Conservation (phyloP, 805 yeast species). For the Jamesozyma lodderae region DNA sequence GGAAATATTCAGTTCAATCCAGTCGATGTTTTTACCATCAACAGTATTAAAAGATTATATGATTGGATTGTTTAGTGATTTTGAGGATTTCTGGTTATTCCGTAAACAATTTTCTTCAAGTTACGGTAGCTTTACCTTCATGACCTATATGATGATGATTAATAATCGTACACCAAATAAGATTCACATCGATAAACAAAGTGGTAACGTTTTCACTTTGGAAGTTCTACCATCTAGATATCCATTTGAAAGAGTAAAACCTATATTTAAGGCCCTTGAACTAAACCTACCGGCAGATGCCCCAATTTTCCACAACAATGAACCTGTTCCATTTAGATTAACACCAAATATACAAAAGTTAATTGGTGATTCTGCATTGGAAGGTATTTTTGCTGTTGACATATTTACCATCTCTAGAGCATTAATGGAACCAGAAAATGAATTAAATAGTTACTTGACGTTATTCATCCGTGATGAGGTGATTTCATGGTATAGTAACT, state of each 20-base stretch:
- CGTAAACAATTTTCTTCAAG: conserved; percentile 91
- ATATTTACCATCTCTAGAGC: conserved; percentile 81
- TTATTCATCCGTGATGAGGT: conserved; percentile 93
- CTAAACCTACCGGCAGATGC: conserved; percentile 35
- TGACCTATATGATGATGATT: conserved; percentile 91
- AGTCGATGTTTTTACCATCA: conserved; percentile 76
- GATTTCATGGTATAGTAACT: conserved; percentile 85
- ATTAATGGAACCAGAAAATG: conserved; percentile 83
- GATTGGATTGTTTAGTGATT: conserved; percentile 55
- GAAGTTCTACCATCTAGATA: conserved; percentile 91
- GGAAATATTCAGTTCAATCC: conserved; percentile 86
- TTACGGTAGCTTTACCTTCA: conserved; percentile 85
- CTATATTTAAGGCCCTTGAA: conserved; percentile 30
- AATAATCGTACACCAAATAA: conserved; percentile 90
- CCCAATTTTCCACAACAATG: conserved; percentile 85
- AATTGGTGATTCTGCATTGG: conserved; percentile 89
- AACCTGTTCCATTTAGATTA: conserved; percentile 89
- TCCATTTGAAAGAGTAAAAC: conserved; percentile 38
- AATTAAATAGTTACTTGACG: conserved; percentile 84
- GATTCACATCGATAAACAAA: conserved; percentile 67
- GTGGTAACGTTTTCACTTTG: conserved; percentile 87
- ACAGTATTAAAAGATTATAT: conserved; percentile 76
- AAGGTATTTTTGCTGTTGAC: conserved; percentile 82
- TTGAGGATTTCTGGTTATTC: conserved; percentile 95
- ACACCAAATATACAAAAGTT: conserved; percentile 92